Evolutionary conservation across 768 basidiomycete species (phyloP), one percentile per base, ranked within the genome.

Genomic region (Mycena metata): DNA sequence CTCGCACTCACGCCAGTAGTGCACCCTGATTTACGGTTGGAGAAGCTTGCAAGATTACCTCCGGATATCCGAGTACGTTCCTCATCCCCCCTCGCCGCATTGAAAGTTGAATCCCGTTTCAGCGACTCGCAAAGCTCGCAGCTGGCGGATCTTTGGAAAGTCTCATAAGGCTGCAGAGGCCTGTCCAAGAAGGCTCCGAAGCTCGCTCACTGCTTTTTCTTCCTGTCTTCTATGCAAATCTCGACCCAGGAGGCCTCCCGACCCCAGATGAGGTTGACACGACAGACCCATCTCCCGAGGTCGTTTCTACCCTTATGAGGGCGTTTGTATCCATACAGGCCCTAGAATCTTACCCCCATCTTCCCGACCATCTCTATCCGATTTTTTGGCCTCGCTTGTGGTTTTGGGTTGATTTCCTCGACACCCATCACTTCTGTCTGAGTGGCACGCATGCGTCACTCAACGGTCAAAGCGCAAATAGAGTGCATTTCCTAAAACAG

Each of bases 191-290:
- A 9, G 21, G 52, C 35, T 30, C 62, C 13, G 47, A 45, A 19
- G 23, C 10, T 12, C 52, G 33, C 19, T 12, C 21, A 54, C 21
- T 56, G 5, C 45, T 64, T 2, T 56, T 55, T 39, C 52, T 64
- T 12, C 62, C 62, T 5, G 62, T 56, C 3, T 56, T 64, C 51
- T 56, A 46, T 21, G 62, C 62, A 23, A 64, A 64, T 35, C 30
- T 64, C 19, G 45, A 45, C 39, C 30, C 43, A 3, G 52, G 21
- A 8, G 15, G 16, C 0, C 55, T 64, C 24, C 62, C 62, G 12
- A 5, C 12, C 12, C 54, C 52, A 12, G 42, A 45, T 23, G 62
- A 55, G 7, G 51, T 64, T 35, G 62, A 64, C 52, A 56, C 54
- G n/a, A n/a, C 24, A 2, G 50, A 45, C 9, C 51, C 62, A 8